A percentile compares a stretch with the other conserved stretches of the same genome.
Conservation (phyloP, 176 grass and related monocot genomes). For the Cenchrus purpureus region DNA sequence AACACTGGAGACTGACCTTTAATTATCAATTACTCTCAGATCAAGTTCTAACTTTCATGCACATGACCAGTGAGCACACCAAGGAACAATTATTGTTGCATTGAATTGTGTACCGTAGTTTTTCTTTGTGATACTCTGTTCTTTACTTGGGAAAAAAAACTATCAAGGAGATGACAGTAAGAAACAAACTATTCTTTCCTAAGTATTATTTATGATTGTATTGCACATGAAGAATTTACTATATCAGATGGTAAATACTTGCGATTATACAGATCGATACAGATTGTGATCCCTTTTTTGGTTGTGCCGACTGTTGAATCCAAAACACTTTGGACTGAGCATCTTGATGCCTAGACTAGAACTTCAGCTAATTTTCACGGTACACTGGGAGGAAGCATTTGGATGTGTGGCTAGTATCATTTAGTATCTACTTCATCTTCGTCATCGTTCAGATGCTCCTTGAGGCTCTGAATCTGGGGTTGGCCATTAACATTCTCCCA, state of each 20-base stretch:
- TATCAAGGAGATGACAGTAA: neutral
- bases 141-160: conserved; percentile 7
- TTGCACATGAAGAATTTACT: conserved; percentile 32
- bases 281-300: conserved; percentile 15
- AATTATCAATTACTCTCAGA: neutral
- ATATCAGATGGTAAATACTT: conserved; percentile 33
- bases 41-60: conserved; percentile 18
- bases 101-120: neutral
- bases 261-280: conserved; percentile 28
- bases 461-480: conserved; percentile 86
- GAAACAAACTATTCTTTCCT: conserved; percentile 30
- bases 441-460: conserved; percentile 75
- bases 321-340: conserved; percentile 37
- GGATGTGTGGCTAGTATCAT: conserved; percentile 28
- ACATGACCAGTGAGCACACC: conserved; percentile 1
- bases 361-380: conserved; percentile 24
- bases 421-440: conserved; percentile 51
- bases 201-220: conserved; percentile 30
- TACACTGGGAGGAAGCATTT: conserved; percentile 28
- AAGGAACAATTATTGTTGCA: conserved; percentile 9
- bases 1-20: neutral
- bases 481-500: conserved; percentile 73
- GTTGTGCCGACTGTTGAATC: conserved; percentile 10
- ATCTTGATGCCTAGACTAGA: neutral
- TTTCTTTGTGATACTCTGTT: neutral